A percentile compares a stretch with the other conserved stretches of the same genome.
Evolutionary conservation across 164 flowering plant genomes (phyloP).

Genomic region (Magnolia sinica): DNA sequence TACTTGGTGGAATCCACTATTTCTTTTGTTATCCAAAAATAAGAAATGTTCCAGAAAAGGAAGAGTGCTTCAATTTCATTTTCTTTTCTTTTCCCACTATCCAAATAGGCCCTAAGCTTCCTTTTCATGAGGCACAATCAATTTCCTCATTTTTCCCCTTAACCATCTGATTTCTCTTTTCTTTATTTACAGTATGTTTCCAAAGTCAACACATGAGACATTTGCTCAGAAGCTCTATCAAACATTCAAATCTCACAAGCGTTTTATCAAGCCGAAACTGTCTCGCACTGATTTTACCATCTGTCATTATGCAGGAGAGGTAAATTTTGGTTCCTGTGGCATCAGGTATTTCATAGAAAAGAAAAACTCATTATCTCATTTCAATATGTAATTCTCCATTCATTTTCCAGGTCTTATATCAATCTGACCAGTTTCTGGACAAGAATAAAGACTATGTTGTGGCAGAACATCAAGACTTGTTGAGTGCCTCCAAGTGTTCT

Average conservation of each 20-base stretch:
- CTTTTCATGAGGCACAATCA: too few species aligned
- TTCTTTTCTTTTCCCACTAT: too few species aligned
- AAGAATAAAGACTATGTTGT: conserved; percentile 93
- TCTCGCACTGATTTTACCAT: conserved; percentile 71
- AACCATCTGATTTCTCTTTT: background rate
- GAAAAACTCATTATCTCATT: background rate
- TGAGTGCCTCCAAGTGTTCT: conserved; percentile 68
- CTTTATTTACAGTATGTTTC: conserved; percentile 73
- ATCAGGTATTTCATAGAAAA: conserved; percentile 7
- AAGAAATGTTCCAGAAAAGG: too few species aligned
- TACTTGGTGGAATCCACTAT: too few species aligned
- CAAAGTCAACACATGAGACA: conserved; percentile 89
- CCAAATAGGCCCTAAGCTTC: too few species aligned
- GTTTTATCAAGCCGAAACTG: conserved; percentile 82
- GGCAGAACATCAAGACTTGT: conserved; percentile 80
- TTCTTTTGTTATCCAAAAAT: too few species aligned
- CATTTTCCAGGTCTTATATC: conserved; percentile 68
- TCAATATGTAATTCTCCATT: conserved; percentile 8
- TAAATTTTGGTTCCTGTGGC: conserved; percentile 21
- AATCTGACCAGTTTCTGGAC: conserved; percentile 83
- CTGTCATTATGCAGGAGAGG: conserved; percentile 95
- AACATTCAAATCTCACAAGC: conserved; percentile 70
- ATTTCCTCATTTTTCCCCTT: background rate
- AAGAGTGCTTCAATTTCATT: too few species aligned
- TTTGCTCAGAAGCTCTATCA: conserved; percentile 83